Conservation (phyloP, 1,284 basidiomycete genomes). For the Tylopilus orsonianus region DNA sequence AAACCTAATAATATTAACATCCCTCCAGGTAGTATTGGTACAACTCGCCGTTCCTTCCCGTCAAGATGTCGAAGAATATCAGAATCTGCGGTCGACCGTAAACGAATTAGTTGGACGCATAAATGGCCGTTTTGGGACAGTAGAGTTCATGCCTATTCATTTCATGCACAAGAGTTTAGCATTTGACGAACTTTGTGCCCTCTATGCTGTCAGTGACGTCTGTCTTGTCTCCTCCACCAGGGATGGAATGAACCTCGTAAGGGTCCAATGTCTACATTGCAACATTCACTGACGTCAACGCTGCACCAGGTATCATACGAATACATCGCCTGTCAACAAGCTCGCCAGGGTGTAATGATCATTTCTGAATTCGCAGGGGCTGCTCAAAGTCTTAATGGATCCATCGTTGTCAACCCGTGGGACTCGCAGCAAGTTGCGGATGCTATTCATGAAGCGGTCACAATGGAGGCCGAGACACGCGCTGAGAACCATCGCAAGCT, state of each 20-base stretch:
- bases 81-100: constrained; percentile 93
- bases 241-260: constrained; percentile 98
- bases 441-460: constrained; percentile 92
- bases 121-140: constrained; percentile 97
- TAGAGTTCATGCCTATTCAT: constrained; percentile 99
- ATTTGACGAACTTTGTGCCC: constrained; percentile 94
- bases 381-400: constrained; percentile 92
- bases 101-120: constrained; percentile 98
- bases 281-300: constrained; percentile 13
- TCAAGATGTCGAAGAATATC: constrained; percentile 99
- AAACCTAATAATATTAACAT: constrained; percentile 1
- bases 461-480: constrained; percentile 78
- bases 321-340: constrained; percentile 94
- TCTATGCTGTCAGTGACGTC: constrained; percentile 96
- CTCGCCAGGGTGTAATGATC: constrained; percentile 94
- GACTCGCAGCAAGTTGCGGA: constrained; percentile 94
- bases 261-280: constrained; percentile 5
- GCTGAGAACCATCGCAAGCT: constrained; percentile 94
- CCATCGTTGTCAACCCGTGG: constrained; percentile 95
- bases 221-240: constrained; percentile 94
- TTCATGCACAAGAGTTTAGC: constrained; percentile 95
- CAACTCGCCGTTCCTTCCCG: constrained; percentile 97
- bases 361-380: constrained; percentile 98
- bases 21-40: constrained; percentile 82
- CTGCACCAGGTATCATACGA: constrained; percentile 90